Conservation (phyloP, 805 yeast species). For the Wickerhamomyces tratensis region DNA sequence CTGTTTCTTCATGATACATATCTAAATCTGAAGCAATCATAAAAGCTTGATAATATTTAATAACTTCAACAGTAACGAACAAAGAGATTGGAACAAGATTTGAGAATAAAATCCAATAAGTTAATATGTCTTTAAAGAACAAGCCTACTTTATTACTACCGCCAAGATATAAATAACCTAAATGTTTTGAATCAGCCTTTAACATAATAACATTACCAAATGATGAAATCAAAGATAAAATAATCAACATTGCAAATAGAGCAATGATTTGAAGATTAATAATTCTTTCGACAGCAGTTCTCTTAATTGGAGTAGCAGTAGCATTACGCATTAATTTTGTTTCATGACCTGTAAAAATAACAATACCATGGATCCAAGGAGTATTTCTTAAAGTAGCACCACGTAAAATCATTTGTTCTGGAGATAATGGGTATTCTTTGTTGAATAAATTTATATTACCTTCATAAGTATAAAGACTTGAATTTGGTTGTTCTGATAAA, state of each 20-base stretch:
- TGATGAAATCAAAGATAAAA: conserved; percentile 71
- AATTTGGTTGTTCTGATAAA: conserved; percentile 86
- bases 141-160: conserved; percentile 59
- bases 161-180: conserved; percentile 59
- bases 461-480: conserved; percentile 89
- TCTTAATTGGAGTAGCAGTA: conserved; percentile 94
- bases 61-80: conserved; percentile 92
- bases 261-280: conserved; percentile 89
- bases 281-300: conserved; percentile 94
- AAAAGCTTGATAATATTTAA: conserved; percentile 91
- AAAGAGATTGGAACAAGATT: conserved; percentile 96
- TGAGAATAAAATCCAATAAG: conserved; percentile 94
- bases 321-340: conserved; percentile 98
- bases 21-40: conserved; percentile 93
- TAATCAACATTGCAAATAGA: conserved; percentile 69
- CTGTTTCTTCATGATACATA: conserved; percentile 78
- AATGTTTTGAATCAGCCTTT: conserved; percentile 36
- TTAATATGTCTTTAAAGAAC: conserved; percentile 80
- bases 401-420: conserved; percentile 85
- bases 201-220: conserved; percentile 78
- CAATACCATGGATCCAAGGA: conserved; percentile 90
- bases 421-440: conserved; percentile 60
- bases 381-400: conserved; percentile 96
- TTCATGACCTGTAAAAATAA: conserved; percentile 95
- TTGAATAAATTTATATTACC: conserved; percentile 62